These are phyloP conservation scores for Penicillium parvum DNA, from an alignment of 495 filamentous ascomycete genomes.

Conservation along the genomic window DNA sequence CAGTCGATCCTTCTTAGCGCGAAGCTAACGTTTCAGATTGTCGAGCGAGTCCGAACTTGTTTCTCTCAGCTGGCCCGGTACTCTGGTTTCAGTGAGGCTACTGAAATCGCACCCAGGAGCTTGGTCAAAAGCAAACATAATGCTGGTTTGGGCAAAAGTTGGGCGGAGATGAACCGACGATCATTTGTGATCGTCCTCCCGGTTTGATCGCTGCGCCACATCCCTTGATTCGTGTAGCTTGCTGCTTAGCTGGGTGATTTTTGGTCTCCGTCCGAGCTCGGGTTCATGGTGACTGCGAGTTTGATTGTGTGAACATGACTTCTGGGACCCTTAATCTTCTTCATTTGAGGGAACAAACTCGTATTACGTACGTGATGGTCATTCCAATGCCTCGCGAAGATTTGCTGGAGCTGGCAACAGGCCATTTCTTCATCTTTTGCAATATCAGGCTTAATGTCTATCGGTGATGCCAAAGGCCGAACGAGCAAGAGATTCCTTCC, in stretches of 20 bases:
- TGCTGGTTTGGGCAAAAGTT: no score
- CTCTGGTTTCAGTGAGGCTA: neutral
- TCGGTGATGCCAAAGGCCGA: no score
- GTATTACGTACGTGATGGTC: neutral
- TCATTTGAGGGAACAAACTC: neutral
- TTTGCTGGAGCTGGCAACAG: neutral
- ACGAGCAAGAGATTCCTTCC: no score
- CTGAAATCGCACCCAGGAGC: neutral
- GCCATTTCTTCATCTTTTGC: neutral
- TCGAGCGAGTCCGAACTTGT: neutral
- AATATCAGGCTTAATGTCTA: neutral
- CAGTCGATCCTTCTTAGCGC: neutral
- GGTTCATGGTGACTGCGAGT: constrained; percentile 1
- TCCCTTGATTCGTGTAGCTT: neutral
- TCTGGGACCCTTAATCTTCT: neutral
- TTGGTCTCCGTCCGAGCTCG: neutral
- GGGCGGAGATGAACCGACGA: neutral
- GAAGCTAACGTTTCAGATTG: constrained; percentile 4
- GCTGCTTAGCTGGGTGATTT: neutral
- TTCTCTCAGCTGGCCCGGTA: neutral
- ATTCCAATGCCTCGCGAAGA: neutral
- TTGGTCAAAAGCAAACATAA: neutral
- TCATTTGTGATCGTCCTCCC: neutral
- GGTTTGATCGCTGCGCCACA: neutral
- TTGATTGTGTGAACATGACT: no score